Evolutionary conservation across 2,329 filamentous ascomycete species (phyloP), one percentile per base, ranked within the genome.

Genomic region (Huntiella bhutanensis): DNA sequence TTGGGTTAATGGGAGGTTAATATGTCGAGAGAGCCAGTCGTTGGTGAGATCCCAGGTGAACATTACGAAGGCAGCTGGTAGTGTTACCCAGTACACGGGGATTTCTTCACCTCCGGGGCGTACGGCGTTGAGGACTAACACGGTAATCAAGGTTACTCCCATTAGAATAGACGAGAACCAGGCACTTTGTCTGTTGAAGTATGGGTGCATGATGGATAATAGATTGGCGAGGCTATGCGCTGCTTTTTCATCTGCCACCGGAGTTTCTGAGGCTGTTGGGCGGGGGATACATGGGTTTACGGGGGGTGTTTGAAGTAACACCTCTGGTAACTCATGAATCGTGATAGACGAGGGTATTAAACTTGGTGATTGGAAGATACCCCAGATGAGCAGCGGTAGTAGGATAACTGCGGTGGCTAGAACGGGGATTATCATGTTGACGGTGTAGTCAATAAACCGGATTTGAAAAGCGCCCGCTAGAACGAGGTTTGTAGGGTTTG

Each of bases 391-490:
- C 52, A 82, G 79, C 0, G 80, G 80, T 43, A 81, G 83, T 3
- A 84, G 59, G 0, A 82, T 60, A 12, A 83, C 64, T 2, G 70
- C 77, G 0, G 80, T 84, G n/a, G 71, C 62, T 16, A 82, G 60
- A 1, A 81, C 77, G 0, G 80, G 80, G 0, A 84, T 76, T 13
- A 84, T 77, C 69, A 84, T 80, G 55, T 84, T 82, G n/a, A 76
- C 79, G 0, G 79, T 83, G 55, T 84, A 84, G 36, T 72, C 66
- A 55, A 84, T 73, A 57, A 84, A 84, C 43, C 70, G 78, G 62
- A 84, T 77, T 3, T 71, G 55, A 55, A 84, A 84, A 2, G 80
- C 80, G 3, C 80, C 79, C 0, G 80, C 78, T 0, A 84, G 67
- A 0, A 84, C 80, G 5, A 84, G 68, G 47, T 85, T 85, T 2